Evolutionary conservation across 495 filamentous ascomycete species (phyloP).

Genomic region (Trichocladium antarcticum): DNA sequence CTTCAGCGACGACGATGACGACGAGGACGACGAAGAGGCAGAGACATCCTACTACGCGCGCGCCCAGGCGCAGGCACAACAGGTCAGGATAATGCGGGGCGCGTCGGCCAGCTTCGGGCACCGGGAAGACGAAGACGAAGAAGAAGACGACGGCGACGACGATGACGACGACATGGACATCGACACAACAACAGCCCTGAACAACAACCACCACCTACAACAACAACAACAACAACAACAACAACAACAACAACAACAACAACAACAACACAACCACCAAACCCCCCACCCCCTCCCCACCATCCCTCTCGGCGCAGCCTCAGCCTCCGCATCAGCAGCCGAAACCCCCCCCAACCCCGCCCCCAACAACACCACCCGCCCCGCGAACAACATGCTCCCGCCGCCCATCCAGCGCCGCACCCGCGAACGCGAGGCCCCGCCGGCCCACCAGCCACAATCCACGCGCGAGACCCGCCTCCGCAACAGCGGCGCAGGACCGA

Average conservation of each 20-base stretch:
- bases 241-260: not conserved
- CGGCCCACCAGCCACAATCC: not conserved
- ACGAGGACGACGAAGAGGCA: constrained; percentile 15
- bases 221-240: constrained; percentile 3
- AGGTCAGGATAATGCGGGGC: not conserved
- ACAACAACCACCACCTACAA: constrained; percentile 2
- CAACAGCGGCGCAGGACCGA: no score
- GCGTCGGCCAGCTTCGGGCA: no score
- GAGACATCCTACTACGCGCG: constrained; percentile 14
- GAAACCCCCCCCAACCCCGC: constrained; percentile 5
- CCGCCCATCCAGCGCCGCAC: not conserved
- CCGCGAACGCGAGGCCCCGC: constrained; percentile 1
- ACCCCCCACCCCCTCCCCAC: not conserved
- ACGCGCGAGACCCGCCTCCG: not conserved
- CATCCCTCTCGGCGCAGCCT: no score
- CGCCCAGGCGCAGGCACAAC: constrained; percentile 10
- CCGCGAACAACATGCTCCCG: not conserved
- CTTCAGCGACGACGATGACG: constrained; percentile 9
- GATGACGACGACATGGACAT: constrained; percentile 24
- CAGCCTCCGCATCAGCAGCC: not conserved
- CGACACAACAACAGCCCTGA: not conserved
- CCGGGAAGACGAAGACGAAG: constrained; percentile 14
- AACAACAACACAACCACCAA: not conserved
- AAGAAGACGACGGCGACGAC: constrained; percentile 20
- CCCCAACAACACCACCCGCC: not conserved